Evolutionary conservation across 2,329 filamentous ascomycete genomes (phyloP), one percentile per base, ranked within the genome.

Genomic region (Aciculosporium take): DNA sequence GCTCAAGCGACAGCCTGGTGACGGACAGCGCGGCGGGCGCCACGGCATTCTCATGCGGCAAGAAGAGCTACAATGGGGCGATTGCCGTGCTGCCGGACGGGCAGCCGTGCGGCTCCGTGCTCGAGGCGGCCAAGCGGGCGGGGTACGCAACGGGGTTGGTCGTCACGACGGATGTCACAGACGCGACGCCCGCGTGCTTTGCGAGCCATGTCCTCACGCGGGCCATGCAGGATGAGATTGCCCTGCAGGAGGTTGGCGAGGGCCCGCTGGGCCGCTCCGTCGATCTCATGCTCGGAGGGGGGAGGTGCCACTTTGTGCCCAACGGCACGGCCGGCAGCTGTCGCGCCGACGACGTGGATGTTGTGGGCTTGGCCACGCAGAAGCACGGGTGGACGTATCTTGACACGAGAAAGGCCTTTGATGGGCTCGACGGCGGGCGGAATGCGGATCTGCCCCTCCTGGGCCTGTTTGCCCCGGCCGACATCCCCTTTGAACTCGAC

Each of bases 1-100:
- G 87, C 43, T 94, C 85, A 40, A 80, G 76, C 50, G 86, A 74
- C 54, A 89, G 81, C 43, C 67, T 96, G 46, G 82, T 98, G 40
- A 98, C 91, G 1, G 91, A 98, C 62, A 94, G 84, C 45, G 91
- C 91, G 5, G 91, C 91, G n/a, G 91, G 91, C 29, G 91, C 91
- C 3, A 98, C 91, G 0, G 91, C 91, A 1, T 98, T 98, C 60
- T 87, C 85, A 3, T 98, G 91, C 55, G 89, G 78, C 17, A 65
- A 71, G 56, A 98, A 98, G 74, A 94, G 81, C 59, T 98, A 98
- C 67, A 98, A 98, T 56, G 87, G 87, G 37, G 91, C 91, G 50
- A 96, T 98, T 51, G 84, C 86, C 8, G 82, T 94, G 41, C 69
- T 93, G 13, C 88, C 88, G 0, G 81, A 93, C 60, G 77, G 83